Evolutionary conservation across 2,329 filamentous ascomycete genomes (phyloP).

Genomic region (Colletotrichum sp.): DNA sequence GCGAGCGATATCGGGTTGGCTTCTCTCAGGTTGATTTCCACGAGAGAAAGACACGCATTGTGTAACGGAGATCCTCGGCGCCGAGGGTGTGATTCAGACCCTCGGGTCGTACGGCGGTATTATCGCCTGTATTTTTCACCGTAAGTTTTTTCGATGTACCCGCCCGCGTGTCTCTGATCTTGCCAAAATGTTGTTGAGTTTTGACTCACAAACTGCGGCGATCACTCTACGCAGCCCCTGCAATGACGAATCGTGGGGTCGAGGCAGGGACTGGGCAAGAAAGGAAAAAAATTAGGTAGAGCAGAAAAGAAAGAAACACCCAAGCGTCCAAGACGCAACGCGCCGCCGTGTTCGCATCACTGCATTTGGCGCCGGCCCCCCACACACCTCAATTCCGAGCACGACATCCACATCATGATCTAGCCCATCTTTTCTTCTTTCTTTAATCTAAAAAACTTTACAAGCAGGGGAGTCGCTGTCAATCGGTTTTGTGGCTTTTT

Average conservation of each 20-base stretch:
- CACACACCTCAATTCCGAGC: background rate
- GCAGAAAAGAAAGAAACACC: background rate
- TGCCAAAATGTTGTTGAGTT: background rate
- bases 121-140: background rate
- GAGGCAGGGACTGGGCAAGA: background rate
- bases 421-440: background rate
- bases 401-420: background rate
- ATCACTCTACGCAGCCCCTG: background rate
- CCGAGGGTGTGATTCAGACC: background rate
- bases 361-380: background rate
- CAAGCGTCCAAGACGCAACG: background rate
- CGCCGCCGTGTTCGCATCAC: background rate
- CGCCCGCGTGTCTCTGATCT: background rate
- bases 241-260: constrained; percentile 3
- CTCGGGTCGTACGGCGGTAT: background rate
- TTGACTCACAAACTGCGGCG: background rate
- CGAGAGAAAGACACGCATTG: background rate
- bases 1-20: background rate
- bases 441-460: background rate
- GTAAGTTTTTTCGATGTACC: background rate
- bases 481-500: background rate
- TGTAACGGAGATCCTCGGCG: background rate
- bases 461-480: background rate
- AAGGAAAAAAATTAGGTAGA: background rate
- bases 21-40: background rate